phyloP scores from a whole-genome alignment of 2,329 filamentous ascomycete species.

The Penicillium sp. region DNA sequence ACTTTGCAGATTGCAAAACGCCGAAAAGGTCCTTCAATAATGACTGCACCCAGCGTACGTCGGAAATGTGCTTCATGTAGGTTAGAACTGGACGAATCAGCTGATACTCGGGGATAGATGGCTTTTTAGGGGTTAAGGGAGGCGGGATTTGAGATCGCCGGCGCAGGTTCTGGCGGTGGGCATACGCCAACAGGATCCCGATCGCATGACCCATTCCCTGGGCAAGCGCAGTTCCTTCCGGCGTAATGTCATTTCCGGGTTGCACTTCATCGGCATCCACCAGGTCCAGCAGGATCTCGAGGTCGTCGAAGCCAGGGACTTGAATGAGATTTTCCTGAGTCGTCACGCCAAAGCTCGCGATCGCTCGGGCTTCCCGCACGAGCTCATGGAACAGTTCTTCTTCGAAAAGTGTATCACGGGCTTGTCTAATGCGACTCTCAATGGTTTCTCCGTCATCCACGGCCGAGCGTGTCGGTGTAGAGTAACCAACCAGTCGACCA shows the following conservation, averaged over 20 bases:
- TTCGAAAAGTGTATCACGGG: conserved; percentile 52
- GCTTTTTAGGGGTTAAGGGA: conserved; percentile 52
- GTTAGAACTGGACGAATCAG: conserved; percentile 58
- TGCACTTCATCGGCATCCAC: conserved; percentile 52
- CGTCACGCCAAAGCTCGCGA: conserved; percentile 67
- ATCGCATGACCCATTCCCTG: conserved; percentile 64
- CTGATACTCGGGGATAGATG: conserved; percentile 50
- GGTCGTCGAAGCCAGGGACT: conserved; percentile 52
- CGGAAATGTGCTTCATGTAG: conserved; percentile 49
- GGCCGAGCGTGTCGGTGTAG: conserved; percentile 26
- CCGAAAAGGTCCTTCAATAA: conserved; percentile 32
- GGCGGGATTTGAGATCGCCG: conserved; percentile 61
- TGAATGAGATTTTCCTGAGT: conserved; percentile 57
- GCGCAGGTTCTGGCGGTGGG: conserved; percentile 70
- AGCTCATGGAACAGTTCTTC: conserved; percentile 88
- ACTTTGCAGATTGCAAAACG: conserved; percentile 33
- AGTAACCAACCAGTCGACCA: conserved; percentile 57
- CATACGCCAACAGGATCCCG: conserved; percentile 71
- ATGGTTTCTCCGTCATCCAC: conserved; percentile 27
- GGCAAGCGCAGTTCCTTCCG: conserved; percentile 49
- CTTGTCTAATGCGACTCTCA: conserved; percentile 38
- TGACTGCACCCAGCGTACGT: conserved; percentile 35
- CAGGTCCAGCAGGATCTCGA: conserved; percentile 65
- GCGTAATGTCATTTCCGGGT: conserved; percentile 25
- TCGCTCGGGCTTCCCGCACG: conserved; percentile 69